A percentile compares a stretch with the other conserved stretches of the same genome.
Conservation (phyloP, 306 rosid genomes). For the Vicia faba region DNA sequence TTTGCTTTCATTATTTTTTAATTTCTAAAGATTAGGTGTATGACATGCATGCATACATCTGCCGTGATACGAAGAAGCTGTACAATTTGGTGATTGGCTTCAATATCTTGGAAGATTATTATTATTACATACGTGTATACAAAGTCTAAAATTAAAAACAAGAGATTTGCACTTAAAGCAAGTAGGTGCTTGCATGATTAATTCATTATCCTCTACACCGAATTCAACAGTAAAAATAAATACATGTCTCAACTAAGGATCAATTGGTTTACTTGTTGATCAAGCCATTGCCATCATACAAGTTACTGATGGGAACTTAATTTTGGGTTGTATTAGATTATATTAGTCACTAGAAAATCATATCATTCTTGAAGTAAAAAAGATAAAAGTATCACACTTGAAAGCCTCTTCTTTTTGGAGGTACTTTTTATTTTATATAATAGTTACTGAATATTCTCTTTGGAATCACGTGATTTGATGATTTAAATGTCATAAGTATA, state of each 20-base stretch:
- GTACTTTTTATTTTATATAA: constrained; percentile 18
- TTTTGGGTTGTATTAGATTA: too few relatives aligned
- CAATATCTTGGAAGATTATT: not conserved
- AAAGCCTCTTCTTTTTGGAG: constrained; percentile 4
- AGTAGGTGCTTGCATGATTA: not conserved
- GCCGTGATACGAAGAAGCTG: constrained; percentile 4
- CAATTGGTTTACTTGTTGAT: too few relatives aligned
- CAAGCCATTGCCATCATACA: too few relatives aligned
- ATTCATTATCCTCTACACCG: too few relatives aligned
- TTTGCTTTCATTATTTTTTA: constrained; percentile 30
- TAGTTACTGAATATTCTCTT: constrained; percentile 22
- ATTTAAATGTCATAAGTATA: constrained; percentile 36
- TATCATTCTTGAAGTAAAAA: too few relatives aligned
- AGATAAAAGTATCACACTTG: not conserved
- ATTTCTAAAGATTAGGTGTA: constrained; percentile 6
- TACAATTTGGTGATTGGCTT: constrained; percentile 33
- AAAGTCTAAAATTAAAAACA: not conserved
- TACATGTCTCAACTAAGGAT: too few relatives aligned
- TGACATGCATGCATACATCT: constrained; percentile 30
- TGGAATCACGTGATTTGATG: constrained; percentile 39
- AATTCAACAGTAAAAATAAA: too few relatives aligned
- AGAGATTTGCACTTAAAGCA: not conserved
- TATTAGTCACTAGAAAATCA: too few relatives aligned
- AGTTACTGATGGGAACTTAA: too few relatives aligned
- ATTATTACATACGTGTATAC: constrained; percentile 4